These are phyloP conservation scores for Neurospora sp. DNA, from an alignment of 2,329 filamentous ascomycete species.

Conservation along the genomic window DNA sequence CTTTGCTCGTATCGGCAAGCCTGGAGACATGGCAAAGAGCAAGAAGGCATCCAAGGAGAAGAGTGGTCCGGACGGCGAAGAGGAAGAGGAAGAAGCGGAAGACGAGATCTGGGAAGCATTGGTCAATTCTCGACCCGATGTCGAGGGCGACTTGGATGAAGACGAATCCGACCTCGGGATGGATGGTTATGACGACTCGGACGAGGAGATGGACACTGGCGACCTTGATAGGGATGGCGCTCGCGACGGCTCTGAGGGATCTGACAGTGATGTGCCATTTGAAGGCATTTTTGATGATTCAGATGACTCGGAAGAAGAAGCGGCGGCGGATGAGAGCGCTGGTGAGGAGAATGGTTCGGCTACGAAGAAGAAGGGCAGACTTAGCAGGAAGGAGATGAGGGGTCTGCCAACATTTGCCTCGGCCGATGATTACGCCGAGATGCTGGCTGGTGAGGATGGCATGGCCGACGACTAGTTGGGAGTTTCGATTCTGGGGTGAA, in stretches of 20 bases:
- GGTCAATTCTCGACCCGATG: constrained; percentile 24
- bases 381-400: constrained; percentile 78
- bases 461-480: constrained; percentile 17
- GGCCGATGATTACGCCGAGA: constrained; percentile 82
- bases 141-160: constrained; percentile 39
- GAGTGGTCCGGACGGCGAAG: constrained; percentile 60
- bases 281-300: constrained; percentile 31
- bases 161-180: constrained; percentile 38
- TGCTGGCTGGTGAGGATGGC: constrained; percentile 61
- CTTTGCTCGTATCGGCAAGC: constrained; percentile 67
- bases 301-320: constrained; percentile 25
- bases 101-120: constrained; percentile 27
- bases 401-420: constrained; percentile 87
- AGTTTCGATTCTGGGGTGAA: not conserved
- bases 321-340: constrained; percentile 29
- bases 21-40: constrained; percentile 42
- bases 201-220: constrained; percentile 25
- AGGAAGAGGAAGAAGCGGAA: constrained; percentile 35
- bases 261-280: constrained; percentile 25
- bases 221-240: constrained; percentile 28
- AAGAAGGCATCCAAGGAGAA: constrained; percentile 62
- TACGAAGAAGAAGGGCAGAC: constrained; percentile 35
- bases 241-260: constrained; percentile 26
- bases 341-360: constrained; percentile 34
- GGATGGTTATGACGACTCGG: constrained; percentile 36